Percentiles rank a stretch among this genome's conserved stretches.
Conservation (phyloP, 768 basidiomycete genomes). For the Psilocybe tampanensis region DNA sequence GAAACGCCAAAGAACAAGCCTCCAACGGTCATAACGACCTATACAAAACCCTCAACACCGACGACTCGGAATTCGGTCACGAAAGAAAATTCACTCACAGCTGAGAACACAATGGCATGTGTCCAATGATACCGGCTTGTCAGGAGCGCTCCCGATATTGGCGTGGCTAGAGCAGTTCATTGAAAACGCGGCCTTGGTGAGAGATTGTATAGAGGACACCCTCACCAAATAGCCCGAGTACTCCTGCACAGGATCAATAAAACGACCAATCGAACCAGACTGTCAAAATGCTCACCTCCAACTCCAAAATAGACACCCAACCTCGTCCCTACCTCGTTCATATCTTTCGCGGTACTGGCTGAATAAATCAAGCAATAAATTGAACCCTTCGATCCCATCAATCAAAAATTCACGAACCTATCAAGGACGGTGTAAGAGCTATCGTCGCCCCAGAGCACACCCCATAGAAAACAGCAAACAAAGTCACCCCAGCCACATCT, state of each 20-base stretch:
- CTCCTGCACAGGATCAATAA: conserved; percentile 10
- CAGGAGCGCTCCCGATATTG: conserved; percentile 53
- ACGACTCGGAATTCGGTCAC: neutral
- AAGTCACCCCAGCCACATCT: conserved; percentile 32
- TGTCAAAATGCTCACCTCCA: conserved; percentile 32
- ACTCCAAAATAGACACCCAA: conserved; percentile 47
- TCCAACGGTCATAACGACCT: conserved; percentile 20
- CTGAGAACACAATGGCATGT: conserved; percentile 42
- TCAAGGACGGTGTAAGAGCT: conserved; percentile 29
- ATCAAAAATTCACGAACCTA: conserved; percentile 23
- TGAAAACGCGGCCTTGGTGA: neutral
- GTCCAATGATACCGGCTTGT: conserved; percentile 46
- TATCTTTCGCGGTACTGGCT: conserved; percentile 39
- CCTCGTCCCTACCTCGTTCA: conserved; percentile 49
- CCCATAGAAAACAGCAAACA: conserved; percentile 43
- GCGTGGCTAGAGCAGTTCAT: conserved; percentile 34
- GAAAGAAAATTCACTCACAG: conserved; percentile 22
- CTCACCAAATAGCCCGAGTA: conserved; percentile 40
- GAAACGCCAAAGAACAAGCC: conserved; percentile 23
- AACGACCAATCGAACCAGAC: neutral
- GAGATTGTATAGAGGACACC: conserved; percentile 21
- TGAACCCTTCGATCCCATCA: neutral
- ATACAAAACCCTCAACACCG: neutral
- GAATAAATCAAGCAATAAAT: neutral
- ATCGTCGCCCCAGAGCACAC: conserved; percentile 48